phyloP scores from a whole-genome alignment of 805 yeast genomes.

The Kluyveromyces siamensis region DNA sequence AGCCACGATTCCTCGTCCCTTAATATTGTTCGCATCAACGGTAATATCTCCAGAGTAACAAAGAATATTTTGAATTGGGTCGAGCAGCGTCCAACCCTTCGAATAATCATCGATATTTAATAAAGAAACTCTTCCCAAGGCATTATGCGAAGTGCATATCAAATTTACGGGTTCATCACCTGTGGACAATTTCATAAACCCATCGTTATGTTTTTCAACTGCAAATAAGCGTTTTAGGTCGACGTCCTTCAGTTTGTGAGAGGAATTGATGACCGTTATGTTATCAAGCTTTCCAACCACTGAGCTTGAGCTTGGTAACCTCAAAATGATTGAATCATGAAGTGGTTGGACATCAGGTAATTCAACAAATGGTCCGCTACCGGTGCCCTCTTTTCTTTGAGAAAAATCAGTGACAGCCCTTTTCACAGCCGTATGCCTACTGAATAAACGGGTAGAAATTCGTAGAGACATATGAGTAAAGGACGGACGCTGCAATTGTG shows the following conservation, averaged over 20 bases:
- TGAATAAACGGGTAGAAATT: not conserved
- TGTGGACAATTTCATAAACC: conserved; percentile 11
- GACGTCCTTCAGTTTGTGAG: not conserved
- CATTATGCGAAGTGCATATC: conserved; percentile 21
- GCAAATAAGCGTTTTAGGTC: conserved; percentile 7
- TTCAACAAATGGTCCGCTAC: conserved; percentile 25
- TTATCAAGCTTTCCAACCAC: conserved; percentile 14
- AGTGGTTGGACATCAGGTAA: conserved; percentile 15
- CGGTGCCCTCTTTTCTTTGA: conserved; percentile 17
- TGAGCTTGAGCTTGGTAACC: conserved; percentile 16
- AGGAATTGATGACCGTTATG: conserved; percentile 12
- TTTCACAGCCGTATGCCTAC: not conserved
- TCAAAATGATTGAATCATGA: conserved; percentile 14
- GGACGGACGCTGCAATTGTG: not conserved
- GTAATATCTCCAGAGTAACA: conserved; percentile 21
- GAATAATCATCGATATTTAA: conserved; percentile 16
- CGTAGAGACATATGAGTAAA: not conserved
- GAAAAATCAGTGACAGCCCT: conserved; percentile 10
- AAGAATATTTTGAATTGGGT: conserved; percentile 11
- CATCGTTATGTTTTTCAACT: conserved; percentile 6
- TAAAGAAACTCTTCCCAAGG: conserved; percentile 19
- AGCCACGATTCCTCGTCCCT: conserved; percentile 23
- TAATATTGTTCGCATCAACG: conserved; percentile 9
- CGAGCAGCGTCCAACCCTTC: conserved; percentile 16
- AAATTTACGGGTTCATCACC: conserved; percentile 20